phyloP scores from a whole-genome alignment of 306 rosid genomes.

The Begonia peltatifolia region DNA sequence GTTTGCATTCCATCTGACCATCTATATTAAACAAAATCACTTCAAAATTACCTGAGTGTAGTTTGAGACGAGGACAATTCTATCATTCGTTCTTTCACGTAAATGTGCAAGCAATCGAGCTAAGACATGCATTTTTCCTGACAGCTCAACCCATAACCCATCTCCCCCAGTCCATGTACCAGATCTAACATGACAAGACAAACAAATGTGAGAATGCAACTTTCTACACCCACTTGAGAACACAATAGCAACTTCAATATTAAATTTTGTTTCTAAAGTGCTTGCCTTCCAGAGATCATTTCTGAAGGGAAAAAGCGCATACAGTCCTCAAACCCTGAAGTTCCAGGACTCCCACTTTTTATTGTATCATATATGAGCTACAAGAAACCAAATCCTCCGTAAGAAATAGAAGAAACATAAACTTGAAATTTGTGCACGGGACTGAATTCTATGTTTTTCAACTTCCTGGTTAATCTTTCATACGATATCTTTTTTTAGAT shows the following conservation, averaged over 20 bases:
- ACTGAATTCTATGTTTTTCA: too few relatives aligned
- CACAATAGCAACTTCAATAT: too few relatives aligned
- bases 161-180: constrained; percentile 88
- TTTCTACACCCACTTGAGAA: not conserved
- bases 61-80: constrained; percentile 93
- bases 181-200: constrained; percentile 35
- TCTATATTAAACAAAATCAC: constrained; percentile 1
- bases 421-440: too few relatives aligned
- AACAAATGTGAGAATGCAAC: constrained; percentile 1
- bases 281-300: constrained; percentile 88
- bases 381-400: constrained; percentile 20
- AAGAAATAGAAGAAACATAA: too few relatives aligned
- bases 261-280: not conserved
- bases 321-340: constrained; percentile 92
- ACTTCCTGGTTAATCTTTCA: too few relatives aligned
- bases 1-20: not conserved
- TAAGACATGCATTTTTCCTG: constrained; percentile 96
- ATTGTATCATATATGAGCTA: constrained; percentile 87
- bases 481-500: too few relatives aligned
- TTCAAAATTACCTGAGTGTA: constrained; percentile 68
- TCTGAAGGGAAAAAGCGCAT: constrained; percentile 79
- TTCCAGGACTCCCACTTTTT: constrained; percentile 74
- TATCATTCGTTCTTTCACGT: constrained; percentile 69
- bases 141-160: constrained; percentile 93
- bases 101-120: constrained; percentile 83